Evolutionary conservation across 169 alveolate species (phyloP).

Genomic region (Besnoitia besnoiti): DNA sequence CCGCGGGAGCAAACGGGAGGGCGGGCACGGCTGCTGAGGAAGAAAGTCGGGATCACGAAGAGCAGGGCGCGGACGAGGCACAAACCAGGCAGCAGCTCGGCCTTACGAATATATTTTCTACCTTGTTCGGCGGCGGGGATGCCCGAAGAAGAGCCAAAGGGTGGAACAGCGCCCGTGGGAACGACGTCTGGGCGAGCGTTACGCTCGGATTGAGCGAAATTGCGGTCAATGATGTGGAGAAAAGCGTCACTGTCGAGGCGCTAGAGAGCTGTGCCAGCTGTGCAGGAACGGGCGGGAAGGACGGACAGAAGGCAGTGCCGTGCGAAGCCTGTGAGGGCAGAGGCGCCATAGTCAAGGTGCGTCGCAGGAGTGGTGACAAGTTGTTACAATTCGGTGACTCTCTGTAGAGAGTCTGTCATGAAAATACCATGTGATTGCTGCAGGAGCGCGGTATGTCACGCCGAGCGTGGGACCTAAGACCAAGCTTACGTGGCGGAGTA

Average conservation of each 20-base stretch:
- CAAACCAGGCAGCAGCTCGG: background rate
- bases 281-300: conserved; percentile 13
- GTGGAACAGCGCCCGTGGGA: background rate
- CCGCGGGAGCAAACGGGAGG: no score
- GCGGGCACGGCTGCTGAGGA: background rate
- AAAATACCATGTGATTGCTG: no score
- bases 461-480: no score
- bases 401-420: no score
- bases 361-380: no score
- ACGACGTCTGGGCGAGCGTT: conserved; percentile 31
- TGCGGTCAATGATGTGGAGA: background rate
- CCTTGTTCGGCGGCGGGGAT: background rate
- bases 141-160: background rate
- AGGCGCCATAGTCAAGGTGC: conserved; percentile 15
- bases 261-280: background rate
- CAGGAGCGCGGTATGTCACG: no score
- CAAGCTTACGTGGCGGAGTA: no score
- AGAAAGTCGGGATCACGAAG: conserved; percentile 22
- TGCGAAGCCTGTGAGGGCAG: conserved; percentile 32
- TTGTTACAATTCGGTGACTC: no score
- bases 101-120: background rate
- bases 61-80: background rate
- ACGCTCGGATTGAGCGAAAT: background rate
- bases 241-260: background rate
- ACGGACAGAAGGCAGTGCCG: background rate